A percentile compares a stretch with the other conserved stretches of the same genome.
Evolutionary conservation across 331 rosid species (phyloP).

Genomic region (Saraca asoca): DNA sequence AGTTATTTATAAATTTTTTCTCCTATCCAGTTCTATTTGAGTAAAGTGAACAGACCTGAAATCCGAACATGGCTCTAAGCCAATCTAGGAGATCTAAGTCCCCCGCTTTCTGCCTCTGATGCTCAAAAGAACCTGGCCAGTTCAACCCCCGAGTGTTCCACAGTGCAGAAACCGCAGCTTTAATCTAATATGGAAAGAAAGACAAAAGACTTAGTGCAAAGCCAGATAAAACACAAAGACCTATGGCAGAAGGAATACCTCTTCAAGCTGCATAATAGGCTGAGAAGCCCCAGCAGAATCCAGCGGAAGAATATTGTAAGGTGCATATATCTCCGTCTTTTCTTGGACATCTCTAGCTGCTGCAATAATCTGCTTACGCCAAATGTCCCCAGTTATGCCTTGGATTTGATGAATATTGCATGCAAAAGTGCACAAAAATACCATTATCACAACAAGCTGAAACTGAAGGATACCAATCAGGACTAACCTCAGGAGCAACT

Average conservation of each 20-base stretch:
- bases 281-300: conserved; percentile 93
- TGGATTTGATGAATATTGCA: neutral
- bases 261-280: conserved; percentile 92
- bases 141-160: conserved; percentile 82
- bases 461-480: conserved; percentile 16
- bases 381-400: no score
- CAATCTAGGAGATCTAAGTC: conserved; percentile 93
- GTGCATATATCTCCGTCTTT: conserved; percentile 84
- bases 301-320: conserved; percentile 90
- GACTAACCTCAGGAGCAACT: conserved; percentile 94
- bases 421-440: conserved; percentile 4
- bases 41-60: conserved; percentile 63
- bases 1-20: conserved; percentile 14
- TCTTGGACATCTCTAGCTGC: conserved; percentile 98
- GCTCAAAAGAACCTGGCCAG: conserved; percentile 86
- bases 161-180: conserved; percentile 82
- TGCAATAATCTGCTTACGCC: conserved; percentile 68
- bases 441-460: conserved; percentile 27
- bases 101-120: conserved; percentile 67
- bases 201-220: conserved; percentile 35
- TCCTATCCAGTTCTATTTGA: conserved; percentile 8
- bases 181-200: conserved; percentile 57
- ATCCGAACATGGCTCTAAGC: conserved; percentile 96
- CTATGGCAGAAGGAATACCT: conserved; percentile 52
- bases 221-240: conserved; percentile 31